Percentiles rank a stretch among this genome's conserved stretches.
Evolutionary conservation across 371 early-diverging fungal species (phyloP).

Genomic region (Zychaea mexicana): DNA sequence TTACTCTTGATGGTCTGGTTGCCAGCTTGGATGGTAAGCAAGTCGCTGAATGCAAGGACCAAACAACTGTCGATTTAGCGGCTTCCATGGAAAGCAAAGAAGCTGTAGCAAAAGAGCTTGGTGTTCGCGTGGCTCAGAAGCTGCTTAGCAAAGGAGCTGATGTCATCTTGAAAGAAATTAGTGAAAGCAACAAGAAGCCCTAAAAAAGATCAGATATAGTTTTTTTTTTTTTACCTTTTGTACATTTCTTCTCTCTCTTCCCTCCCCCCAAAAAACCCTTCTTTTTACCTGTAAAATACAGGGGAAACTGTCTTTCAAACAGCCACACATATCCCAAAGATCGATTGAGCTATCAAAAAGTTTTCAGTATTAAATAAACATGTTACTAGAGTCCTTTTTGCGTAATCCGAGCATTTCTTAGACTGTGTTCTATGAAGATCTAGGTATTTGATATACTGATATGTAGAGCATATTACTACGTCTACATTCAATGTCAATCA

Average conservation of each 20-base stretch:
- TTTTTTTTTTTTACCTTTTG: not conserved
- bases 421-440: too few species aligned
- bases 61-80: constrained; percentile 34
- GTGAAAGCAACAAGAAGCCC: too few species aligned
- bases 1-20: constrained; percentile 67
- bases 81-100: constrained; percentile 34
- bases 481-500: too few species aligned
- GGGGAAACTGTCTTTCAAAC: too few species aligned
- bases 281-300: not conserved
- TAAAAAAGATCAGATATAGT: not conserved
- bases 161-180: constrained; percentile 31
- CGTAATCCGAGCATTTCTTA: too few species aligned
- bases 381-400: too few species aligned
- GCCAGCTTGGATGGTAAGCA: constrained; percentile 70
- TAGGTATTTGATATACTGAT: too few species aligned
- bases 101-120: constrained; percentile 26
- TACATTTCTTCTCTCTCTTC: not conserved
- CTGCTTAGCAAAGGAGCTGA: constrained; percentile 35
- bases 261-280: not conserved
- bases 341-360: too few species aligned
- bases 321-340: too few species aligned
- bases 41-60: constrained; percentile 51
- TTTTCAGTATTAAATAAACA: too few species aligned
- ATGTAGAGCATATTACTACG: too few species aligned
- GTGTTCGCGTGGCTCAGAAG: constrained; percentile 28